phyloP scores from a whole-genome alignment of 1,284 basidiomycete genomes.

The Cutaneotrichosporon cavernicola region DNA sequence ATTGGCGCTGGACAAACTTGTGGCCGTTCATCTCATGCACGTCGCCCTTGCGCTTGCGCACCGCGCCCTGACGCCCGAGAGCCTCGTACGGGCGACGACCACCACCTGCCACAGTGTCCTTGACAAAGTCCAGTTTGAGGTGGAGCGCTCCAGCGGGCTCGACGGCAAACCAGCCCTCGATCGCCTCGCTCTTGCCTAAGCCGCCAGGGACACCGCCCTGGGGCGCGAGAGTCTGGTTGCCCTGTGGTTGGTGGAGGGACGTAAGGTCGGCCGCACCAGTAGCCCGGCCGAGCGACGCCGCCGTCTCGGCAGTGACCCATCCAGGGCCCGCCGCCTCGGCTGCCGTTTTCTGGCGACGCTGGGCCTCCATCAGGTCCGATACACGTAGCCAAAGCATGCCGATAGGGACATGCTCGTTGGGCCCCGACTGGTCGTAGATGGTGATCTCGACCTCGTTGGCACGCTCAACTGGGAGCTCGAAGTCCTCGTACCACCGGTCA shows the following conservation, averaged over 20 bases:
- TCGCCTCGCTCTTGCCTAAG: slow-evolving; percentile 63
- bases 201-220: slow-evolving; percentile 24
- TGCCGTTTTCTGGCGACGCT: slow-evolving; percentile 89
- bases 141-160: slow-evolving; percentile 95
- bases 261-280: slow-evolving; percentile 38
- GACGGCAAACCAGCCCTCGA: slow-evolving; percentile 96
- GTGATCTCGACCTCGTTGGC: slow-evolving; percentile 98
- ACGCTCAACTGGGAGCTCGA: slow-evolving; percentile 94
- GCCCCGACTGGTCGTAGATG: slow-evolving; percentile 86
- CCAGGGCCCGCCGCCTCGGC: slow-evolving; percentile 66
- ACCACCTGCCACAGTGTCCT: slow-evolving; percentile 78
- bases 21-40: slow-evolving; percentile 99
- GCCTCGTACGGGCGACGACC: slow-evolving; percentile 89
- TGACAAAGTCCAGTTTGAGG: slow-evolving; percentile 87
- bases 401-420: slow-evolving; percentile 78
- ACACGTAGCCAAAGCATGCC: slow-evolving; percentile 95
- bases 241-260: slow-evolving; percentile 34
- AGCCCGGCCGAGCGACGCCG: slow-evolving; percentile 46
- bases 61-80: slow-evolving; percentile 94
- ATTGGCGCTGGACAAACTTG: slow-evolving; percentile 95
- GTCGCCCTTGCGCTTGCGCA: slow-evolving; percentile 96
- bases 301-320: slow-evolving; percentile 80
- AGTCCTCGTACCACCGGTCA: slow-evolving; percentile 97
- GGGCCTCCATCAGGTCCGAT: slow-evolving; percentile 90
- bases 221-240: slow-evolving; percentile 8